These are phyloP conservation scores for Sarocladiaceae sp. DNA, from an alignment of 2,329 filamentous ascomycete genomes.

Conservation along the genomic window DNA sequence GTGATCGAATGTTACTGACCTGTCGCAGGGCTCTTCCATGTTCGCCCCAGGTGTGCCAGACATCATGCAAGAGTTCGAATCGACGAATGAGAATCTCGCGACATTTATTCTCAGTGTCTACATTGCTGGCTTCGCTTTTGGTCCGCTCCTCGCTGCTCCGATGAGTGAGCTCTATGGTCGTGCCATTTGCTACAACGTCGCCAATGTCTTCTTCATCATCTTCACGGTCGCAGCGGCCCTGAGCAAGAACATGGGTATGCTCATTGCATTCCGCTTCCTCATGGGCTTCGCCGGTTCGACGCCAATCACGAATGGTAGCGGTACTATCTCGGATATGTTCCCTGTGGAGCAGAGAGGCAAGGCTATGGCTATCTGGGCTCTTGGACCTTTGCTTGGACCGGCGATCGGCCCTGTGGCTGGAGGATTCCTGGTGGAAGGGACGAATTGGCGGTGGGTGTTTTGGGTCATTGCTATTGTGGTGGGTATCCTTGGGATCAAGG, in stretches of 20 bases:
- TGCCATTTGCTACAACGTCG: conserved; percentile 27
- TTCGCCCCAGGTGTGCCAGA: conserved; percentile 36
- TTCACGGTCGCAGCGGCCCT: conserved; percentile 38
- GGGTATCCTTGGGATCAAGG: not conserved
- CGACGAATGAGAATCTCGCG: conserved; percentile 30
- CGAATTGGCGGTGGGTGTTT: conserved; percentile 46
- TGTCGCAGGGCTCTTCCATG: conserved; percentile 20
- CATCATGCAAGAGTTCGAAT: conserved; percentile 40
- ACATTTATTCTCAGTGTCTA: conserved; percentile 41
- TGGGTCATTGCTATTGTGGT: conserved; percentile 26
- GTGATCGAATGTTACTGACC: not conserved
- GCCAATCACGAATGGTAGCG: conserved; percentile 63
- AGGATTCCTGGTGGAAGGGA: conserved; percentile 33
- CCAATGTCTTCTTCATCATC: conserved; percentile 53
- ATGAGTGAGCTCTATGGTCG: conserved; percentile 59
- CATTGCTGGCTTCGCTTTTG: conserved; percentile 49
- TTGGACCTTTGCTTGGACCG: conserved; percentile 57
- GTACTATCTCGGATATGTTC: conserved; percentile 62
- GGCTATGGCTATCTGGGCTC: conserved; percentile 61
- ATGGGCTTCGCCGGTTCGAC: conserved; percentile 56
- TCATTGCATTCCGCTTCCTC: conserved; percentile 60
- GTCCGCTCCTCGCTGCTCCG: conserved; percentile 60
- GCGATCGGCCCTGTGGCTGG: conserved; percentile 46
- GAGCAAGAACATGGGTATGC: conserved; percentile 58
- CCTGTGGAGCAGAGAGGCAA: conserved; percentile 54